Evolutionary conservation across 495 filamentous ascomycete species (phyloP).

Genomic region (Aspergillus incahuasiensis): DNA sequence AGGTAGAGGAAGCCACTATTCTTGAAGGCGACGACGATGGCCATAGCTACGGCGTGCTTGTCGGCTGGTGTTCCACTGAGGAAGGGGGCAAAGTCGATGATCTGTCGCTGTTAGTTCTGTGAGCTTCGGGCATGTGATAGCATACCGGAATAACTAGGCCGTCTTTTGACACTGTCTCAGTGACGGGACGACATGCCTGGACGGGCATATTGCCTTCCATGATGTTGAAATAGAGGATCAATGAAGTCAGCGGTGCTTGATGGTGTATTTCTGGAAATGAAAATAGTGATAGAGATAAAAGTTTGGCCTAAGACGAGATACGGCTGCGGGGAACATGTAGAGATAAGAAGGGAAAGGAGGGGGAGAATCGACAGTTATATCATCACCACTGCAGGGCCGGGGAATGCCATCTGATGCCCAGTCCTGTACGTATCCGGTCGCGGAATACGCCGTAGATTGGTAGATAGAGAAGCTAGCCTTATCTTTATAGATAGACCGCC

Average conservation of each 20-base stretch:
- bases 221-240: background rate
- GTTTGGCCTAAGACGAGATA: background rate
- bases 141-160: constrained; percentile 66
- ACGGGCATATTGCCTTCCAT: constrained; percentile 23
- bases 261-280: background rate
- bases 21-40: constrained; percentile 75
- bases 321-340: background rate
- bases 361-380: background rate
- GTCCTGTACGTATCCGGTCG: background rate
- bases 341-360: background rate
- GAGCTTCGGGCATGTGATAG: background rate
- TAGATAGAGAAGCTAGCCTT: background rate
- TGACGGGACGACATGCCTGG: constrained; percentile 19
- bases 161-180: constrained; percentile 59
- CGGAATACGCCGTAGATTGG: background rate
- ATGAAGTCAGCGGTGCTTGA: background rate
- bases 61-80: constrained; percentile 57
- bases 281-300: background rate
- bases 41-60: constrained; percentile 60
- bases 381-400: background rate
- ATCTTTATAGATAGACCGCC: background rate
- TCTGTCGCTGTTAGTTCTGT: constrained; percentile 39
- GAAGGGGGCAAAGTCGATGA: constrained; percentile 83
- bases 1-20: constrained; percentile 90
- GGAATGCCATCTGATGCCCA: background rate